These are phyloP conservation scores for Blastobotrys attinorum DNA, from an alignment of 805 yeast species.

Conservation along the genomic window DNA sequence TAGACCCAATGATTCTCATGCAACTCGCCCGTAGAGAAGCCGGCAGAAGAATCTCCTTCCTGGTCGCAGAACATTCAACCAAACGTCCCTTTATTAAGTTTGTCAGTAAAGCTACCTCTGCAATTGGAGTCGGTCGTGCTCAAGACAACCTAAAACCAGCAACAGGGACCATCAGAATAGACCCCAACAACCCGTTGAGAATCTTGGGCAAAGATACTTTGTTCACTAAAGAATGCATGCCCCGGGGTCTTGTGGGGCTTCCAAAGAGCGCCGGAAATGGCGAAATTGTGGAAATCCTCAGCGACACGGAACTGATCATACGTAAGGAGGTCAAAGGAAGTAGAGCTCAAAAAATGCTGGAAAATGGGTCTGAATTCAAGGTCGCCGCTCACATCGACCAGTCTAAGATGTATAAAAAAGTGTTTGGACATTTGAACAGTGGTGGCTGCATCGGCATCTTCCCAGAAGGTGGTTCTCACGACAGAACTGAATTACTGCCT, in stretches of 20 bases:
- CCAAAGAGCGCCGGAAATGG: slow-evolving; percentile 73
- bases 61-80: slow-evolving; percentile 79
- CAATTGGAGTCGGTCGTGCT: slow-evolving; percentile 89
- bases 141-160: slow-evolving; percentile 73
- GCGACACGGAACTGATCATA: slow-evolving; percentile 63
- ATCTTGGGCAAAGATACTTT: slow-evolving; percentile 60
- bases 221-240: slow-evolving; percentile 56
- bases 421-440: slow-evolving; percentile 71
- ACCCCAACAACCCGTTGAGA: slow-evolving; percentile 43
- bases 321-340: slow-evolving; percentile 62
- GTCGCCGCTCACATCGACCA: slow-evolving; percentile 83
- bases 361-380: slow-evolving; percentile 53
- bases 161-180: slow-evolving; percentile 56
- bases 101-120: slow-evolving; percentile 63
- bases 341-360: slow-evolving; percentile 37
- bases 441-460: slow-evolving; percentile 86
- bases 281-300: slow-evolving; percentile 56
- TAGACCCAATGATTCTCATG: slow-evolving; percentile 76
- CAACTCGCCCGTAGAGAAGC: slow-evolving; percentile 65
- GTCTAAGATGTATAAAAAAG: slow-evolving; percentile 70
- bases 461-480: slow-evolving; percentile 99
- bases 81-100: slow-evolving; percentile 60
- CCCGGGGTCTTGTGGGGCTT: slow-evolving; percentile 63
- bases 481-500: slow-evolving; percentile 84
- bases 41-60: slow-evolving; percentile 63